Base-by-base conservation (phyloP, 148 eudicot species). In the Nepenthes gracilis region DNA sequence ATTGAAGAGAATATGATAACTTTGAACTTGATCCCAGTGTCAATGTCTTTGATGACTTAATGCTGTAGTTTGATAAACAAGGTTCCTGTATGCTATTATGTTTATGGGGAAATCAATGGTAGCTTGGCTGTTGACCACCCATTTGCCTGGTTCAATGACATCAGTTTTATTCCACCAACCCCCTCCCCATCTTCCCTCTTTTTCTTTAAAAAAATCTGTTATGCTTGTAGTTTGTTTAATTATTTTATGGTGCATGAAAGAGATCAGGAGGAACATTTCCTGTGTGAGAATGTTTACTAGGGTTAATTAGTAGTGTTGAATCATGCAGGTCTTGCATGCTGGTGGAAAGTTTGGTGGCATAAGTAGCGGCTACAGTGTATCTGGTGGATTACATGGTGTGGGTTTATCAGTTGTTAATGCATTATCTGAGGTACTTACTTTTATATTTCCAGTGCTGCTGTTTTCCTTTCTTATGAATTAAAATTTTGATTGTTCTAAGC, bases 331-430 rank as follows among this genome's bases (percentile, higher is more conserved):
- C 60, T 69, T 92, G 75, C 98, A 92, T 64, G 98, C 98, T 33
- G 96, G 96, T 69, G 98, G 98, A 2, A 92, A 92, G 71, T 92
- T 88, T 78, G 98, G 98, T 67, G 98, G 98, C 66, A 72, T 85
- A 53, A 92, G 95, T 79, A 92, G 98, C 70, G 98, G 98, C 47
- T 92, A 92, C 63, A 86, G 82, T 65, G 98, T 92, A n/a, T 88
- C 98, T 35, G 98, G 96, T 73, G 96, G 98, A 64, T 75, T 92
- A 56, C 98, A 88, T 76, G 98, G 96, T 62, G 98, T 92, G 13
- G 96, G 98, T 69, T 75, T 92, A 60, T 88, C 96, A 36, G 96
- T 92, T 69, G 98, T 88, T 59, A 92, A 92, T 78, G 98, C 98
- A 23, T 75, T 88, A 71, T 92, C 98, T 12, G 91, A 88, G 98